Evolutionary conservation across 768 basidiomycete species (phyloP).

Genomic region (Coprinellus micaceus): DNA sequence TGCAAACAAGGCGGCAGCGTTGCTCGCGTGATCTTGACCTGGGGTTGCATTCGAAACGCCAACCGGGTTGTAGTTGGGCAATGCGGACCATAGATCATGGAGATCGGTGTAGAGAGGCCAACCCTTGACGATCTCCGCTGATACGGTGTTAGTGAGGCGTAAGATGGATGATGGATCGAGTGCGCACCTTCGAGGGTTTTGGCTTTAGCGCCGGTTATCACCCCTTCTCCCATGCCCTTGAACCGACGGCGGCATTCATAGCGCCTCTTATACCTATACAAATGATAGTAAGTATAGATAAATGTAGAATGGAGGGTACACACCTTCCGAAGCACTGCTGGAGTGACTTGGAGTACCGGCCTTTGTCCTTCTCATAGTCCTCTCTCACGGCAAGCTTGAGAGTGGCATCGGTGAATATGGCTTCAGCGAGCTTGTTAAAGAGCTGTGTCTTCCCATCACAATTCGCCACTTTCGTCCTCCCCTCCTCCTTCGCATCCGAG

Average conservation of each 20-base stretch:
- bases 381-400: not conserved
- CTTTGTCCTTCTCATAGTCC: not conserved
- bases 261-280: not conserved
- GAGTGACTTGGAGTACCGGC: not conserved
- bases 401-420: not conserved
- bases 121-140: not conserved
- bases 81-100: not conserved
- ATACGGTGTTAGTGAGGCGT: not conserved
- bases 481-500: not conserved
- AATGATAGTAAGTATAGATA: not conserved
- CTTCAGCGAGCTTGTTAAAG: not conserved
- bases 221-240: not conserved
- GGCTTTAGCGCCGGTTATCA: not conserved
- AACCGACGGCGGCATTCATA: not conserved
- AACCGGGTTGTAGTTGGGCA: constrained; percentile 1
- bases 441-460: not conserved
- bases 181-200: not conserved
- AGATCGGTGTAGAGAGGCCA: not conserved
- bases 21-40: not conserved
- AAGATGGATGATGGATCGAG: not conserved
- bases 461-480: not conserved
- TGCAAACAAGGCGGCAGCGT: not conserved
- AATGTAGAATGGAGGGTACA: not conserved
- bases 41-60: not conserved
- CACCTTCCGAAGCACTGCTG: not conserved